Conservation (phyloP, 1,284 basidiomycete genomes). For the Tausonia pullulans region DNA sequence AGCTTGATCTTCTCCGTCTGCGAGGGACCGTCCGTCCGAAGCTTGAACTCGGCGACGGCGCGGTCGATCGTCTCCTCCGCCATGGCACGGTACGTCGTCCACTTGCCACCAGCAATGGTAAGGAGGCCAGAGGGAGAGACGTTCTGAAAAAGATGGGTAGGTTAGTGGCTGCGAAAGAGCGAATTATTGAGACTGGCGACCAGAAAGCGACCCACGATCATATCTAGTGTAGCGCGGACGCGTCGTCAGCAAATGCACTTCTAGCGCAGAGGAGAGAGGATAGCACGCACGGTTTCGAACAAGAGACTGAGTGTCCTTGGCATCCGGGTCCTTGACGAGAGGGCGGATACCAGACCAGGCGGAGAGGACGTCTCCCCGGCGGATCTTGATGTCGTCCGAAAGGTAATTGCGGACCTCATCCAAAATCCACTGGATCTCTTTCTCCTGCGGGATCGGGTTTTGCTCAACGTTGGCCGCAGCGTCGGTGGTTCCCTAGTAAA, state of each 20-base stretch:
- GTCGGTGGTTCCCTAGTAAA: slow-evolving; percentile 58
- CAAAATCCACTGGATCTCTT: slow-evolving; percentile 93
- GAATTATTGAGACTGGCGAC: slow-evolving; percentile 41
- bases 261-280: too few species aligned
- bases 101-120: slow-evolving; percentile 95
- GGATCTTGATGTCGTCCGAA: slow-evolving; percentile 81
- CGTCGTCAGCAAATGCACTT: too few species aligned
- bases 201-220: too few species aligned
- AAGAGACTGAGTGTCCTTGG: slow-evolving; percentile 70
- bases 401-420: slow-evolving; percentile 81
- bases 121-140: slow-evolving; percentile 69
- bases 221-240: too few species aligned
- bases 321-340: slow-evolving; percentile 72
- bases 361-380: slow-evolving; percentile 90
- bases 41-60: slow-evolving; percentile 68
- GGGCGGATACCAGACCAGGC: slow-evolving; percentile 91
- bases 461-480: slow-evolving; percentile 63
- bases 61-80: slow-evolving; percentile 88
- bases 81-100: slow-evolving; percentile 97
- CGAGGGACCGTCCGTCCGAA: slow-evolving; percentile 50
- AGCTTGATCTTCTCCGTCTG: slow-evolving; percentile 72
- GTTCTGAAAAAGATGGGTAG: slow-evolving; percentile 33
- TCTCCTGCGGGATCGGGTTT: slow-evolving; percentile 76
- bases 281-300: slow-evolving; percentile 52
- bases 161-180: slow-evolving; percentile 91